These are phyloP conservation scores for Starmerella geochares DNA, from an alignment of 805 yeast species.

Conservation along the genomic window DNA sequence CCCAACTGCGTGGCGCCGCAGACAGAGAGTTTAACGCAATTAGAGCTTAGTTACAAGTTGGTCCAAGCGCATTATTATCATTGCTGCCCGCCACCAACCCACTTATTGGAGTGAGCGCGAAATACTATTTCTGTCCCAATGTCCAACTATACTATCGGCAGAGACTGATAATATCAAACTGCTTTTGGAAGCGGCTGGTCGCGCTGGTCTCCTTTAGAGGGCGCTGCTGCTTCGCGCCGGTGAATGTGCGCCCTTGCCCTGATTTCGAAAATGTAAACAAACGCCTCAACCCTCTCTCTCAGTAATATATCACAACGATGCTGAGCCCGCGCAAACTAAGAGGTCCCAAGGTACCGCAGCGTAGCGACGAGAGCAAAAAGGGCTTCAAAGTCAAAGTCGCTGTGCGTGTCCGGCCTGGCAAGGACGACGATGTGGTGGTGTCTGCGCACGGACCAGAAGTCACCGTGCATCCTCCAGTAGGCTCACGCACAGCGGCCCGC, in stretches of 20 bases:
- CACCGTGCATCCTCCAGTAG: slow-evolving; percentile 25
- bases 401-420: slow-evolving; percentile 33
- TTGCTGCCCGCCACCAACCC: too few relatives aligned
- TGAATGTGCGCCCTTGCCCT: not conserved
- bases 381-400: slow-evolving; percentile 33
- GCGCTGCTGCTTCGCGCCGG: too few relatives aligned
- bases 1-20: too few relatives aligned
- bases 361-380: not conserved
- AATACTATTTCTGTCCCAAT: too few relatives aligned
- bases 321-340: not conserved
- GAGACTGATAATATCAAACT: too few relatives aligned
- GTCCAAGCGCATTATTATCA: too few relatives aligned
- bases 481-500: slow-evolving; percentile 22
- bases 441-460: slow-evolving; percentile 24
- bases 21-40: too few relatives aligned
- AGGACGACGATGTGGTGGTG: slow-evolving; percentile 9
- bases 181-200: too few relatives aligned
- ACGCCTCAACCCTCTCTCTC: not conserved
- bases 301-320: not conserved
- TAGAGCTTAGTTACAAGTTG: too few relatives aligned
- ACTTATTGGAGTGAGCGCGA: too few relatives aligned
- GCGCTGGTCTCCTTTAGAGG: too few relatives aligned
- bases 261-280: not conserved
- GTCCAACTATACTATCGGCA: too few relatives aligned
- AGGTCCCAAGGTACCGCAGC: not conserved